Base-by-base conservation (phyloP, 1,284 basidiomycete species). In the Mycena citricolor region DNA sequence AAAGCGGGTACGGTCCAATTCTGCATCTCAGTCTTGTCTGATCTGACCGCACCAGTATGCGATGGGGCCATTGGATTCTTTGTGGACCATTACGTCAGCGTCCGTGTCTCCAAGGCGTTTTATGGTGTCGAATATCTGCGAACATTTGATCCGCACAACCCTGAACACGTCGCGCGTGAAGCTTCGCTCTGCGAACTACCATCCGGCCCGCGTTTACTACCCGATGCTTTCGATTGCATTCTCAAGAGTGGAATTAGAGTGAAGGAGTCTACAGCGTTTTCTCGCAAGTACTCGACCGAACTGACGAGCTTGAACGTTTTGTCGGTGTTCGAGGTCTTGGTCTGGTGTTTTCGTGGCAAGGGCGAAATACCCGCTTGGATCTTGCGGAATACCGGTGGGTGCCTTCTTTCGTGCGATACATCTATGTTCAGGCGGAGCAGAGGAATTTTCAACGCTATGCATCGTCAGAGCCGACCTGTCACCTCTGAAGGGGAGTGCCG, bases 11-110 rank as follows among this genome's bases (percentile, higher is more conserved):
- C 60, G 66, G 47, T 28, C 25, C 14, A 32, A 17, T 28, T 29
- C 47, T 20, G 11, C 26, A n/a, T 23, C 45, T 25, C 33, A 24
- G 33, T 38, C 33, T 32, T 32, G 25, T 51, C 24, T 51, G 87
- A 85, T 17, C 87, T n/a, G n/a, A n/a, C 86, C 14, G 88, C 88
- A 61, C 85, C 85, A 5, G 86, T 88, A 5, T 85, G 86, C 24
- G 85, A 89, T 54, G 86, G 86, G 14, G 85, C 85, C 1, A 79
- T 88, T 51, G 85, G 86, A 11, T 89, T 88, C 63, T 88, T 86
- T 62, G 85, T 82, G 54, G 86, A 89, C 58, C 86, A 88, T 50
- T 82, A 86, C 54, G 85, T 88, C 49, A 83, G 82, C 6, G 83
- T 85, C 24, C 76, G 86, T 29, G 78, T 87, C 67, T 82, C 83